Percentiles rank a stretch among this genome's conserved stretches.
phyloP scores from a whole-genome alignment of 1,284 basidiomycete species.

The Pulveroboletus sp. region DNA sequence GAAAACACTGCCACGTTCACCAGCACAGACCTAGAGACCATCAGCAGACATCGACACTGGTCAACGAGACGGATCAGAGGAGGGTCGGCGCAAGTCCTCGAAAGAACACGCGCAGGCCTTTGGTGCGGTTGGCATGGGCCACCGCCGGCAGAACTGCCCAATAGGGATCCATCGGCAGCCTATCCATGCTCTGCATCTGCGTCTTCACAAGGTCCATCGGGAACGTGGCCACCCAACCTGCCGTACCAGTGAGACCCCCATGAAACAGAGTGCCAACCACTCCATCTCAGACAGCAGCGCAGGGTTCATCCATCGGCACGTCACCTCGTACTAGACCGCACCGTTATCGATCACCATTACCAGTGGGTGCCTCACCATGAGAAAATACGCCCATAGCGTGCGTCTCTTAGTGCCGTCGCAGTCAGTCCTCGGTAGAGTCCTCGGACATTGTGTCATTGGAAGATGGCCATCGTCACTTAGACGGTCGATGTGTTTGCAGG shows the following conservation, averaged over 20 bases:
- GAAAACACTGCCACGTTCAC: constrained; percentile 59
- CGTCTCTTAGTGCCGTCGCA: constrained; percentile 71
- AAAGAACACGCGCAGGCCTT: constrained; percentile 70
- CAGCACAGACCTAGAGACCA: constrained; percentile 39
- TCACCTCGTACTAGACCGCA: constrained; percentile 63
- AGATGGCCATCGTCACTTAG: constrained; percentile 51
- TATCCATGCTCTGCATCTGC: constrained; percentile 61
- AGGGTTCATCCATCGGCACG: constrained; percentile 54
- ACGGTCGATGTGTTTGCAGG: constrained; percentile 37
- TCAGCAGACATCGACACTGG: background rate
- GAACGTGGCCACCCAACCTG: constrained; percentile 74
- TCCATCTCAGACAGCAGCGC: constrained; percentile 45
- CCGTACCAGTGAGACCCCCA: constrained; percentile 77
- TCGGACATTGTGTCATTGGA: constrained; percentile 51
- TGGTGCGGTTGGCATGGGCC: constrained; percentile 56
- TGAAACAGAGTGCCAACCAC: constrained; percentile 63
- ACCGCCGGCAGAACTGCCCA: constrained; percentile 54
- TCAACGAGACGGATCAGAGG: constrained; percentile 53
- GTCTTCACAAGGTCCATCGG: constrained; percentile 87
- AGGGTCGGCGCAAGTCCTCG: constrained; percentile 75
- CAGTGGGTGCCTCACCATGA: constrained; percentile 44
- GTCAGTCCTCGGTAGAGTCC: constrained; percentile 78
- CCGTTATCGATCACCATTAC: background rate
- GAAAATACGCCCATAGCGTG: constrained; percentile 81
- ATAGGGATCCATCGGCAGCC: constrained; percentile 43